phyloP scores from a whole-genome alignment of 139 green algal species.

The Gonium pectorale region DNA sequence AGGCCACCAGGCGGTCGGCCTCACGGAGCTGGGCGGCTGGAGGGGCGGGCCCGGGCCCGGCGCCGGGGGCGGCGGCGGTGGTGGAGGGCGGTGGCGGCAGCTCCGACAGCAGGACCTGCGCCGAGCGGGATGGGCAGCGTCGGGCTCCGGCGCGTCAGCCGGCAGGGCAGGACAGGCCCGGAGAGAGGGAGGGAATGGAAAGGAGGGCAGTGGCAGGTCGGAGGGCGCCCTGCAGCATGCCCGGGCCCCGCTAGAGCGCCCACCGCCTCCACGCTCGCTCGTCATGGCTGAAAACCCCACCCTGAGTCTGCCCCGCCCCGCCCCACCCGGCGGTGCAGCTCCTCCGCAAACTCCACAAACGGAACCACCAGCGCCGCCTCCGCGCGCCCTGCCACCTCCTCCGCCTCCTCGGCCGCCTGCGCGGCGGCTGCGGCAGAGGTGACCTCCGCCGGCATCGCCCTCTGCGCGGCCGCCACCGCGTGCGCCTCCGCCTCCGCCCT shows the following conservation, averaged over 20 bases:
- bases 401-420: background rate
- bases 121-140: background rate
- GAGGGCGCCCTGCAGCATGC: background rate
- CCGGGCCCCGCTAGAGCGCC: background rate
- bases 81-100: background rate
- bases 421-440: too few species aligned
- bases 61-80: background rate
- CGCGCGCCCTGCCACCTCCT: background rate
- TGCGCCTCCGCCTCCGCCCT: background rate
- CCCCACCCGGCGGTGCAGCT: background rate
- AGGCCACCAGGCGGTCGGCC: background rate
- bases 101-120: slow-evolving; percentile 14
- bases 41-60: background rate
- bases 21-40: background rate
- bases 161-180: background rate
- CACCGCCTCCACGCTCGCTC: background rate
- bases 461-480: background rate
- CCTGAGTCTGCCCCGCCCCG: background rate
- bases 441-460: background rate
- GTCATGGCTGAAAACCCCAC: background rate
- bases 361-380: background rate
- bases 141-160: too few species aligned
- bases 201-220: background rate
- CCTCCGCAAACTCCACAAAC: slow-evolving; percentile 17
- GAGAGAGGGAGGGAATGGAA: background rate